Evolutionary conservation across 306 rosid species (phyloP), one percentile per base, ranked within the genome.

Genomic region (Vigna mungo): DNA sequence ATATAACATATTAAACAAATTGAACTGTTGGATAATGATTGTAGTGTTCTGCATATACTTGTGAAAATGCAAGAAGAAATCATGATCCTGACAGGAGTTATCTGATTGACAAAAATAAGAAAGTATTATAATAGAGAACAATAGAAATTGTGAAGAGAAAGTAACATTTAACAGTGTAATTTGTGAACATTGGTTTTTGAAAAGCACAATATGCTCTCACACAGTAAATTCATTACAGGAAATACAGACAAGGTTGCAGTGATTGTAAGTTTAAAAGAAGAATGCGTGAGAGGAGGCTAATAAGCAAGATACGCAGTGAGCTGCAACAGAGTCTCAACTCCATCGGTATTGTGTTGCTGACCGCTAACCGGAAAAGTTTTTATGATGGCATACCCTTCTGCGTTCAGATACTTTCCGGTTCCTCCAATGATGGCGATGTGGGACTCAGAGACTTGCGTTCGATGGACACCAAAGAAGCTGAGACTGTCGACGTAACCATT

Each of bases 351-450:
- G 2, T 80, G 92, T 66, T 90, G 93, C 80, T 88, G 92, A 37
- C 34, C 55, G 4, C 47, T 84, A 12, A 83, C 87, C 0, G 89
- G 94, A 52, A 74, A 80, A 0, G 91, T 84, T 87, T 92, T 94
- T 4, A 92, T 83, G 9, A 78, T 81, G 25, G 97, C 92, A 81
- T 72, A 73, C 0, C 96, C 98, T 69, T 74, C 54, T 11, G 97
- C 93, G 70, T 94, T 92, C 4, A 92, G 43, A 61, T 82, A 92
- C 82, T 89, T 92, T 11, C 97, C 98, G 0, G 93, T 94, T 11
- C 98, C 97, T 69, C 96, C 98, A 78, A 92, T 90, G 36, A 94
- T 87, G 0, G 97, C 97, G 10, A 94, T 75, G 18, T 92, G 89
- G 5, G 98, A 94, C 62, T 92, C 91, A 0, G 97, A 92, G 0